Base-by-base conservation (phyloP, 139 green algal genomes). In the Coelastrella sp. region DNA sequence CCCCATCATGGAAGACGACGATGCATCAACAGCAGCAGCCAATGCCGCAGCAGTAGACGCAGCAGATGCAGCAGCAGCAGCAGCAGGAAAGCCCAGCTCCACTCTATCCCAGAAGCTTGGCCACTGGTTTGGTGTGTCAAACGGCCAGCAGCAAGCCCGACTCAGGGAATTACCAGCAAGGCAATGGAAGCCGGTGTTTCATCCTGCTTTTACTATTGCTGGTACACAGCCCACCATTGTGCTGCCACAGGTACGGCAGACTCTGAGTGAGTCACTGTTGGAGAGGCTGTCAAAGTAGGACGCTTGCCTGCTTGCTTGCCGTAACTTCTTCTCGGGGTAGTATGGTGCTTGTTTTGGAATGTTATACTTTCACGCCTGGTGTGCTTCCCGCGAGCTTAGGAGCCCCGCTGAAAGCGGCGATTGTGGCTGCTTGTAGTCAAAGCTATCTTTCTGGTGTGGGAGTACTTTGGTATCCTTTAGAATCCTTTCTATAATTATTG, bases 151-250 rank as follows among this genome's bases (percentile, higher is more conserved):
- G 7, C 14, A 68, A 35, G 82, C 7, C 7, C 3, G 0, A 15
- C 6, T 12, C 25, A 74, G 63, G 5, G 75, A 49, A 70, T 56
- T 57, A 80, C 88, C 27, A 27, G 19, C 4, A 72, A 22, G 61
- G 72, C 87, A 85, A 78, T 90, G 70, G 87, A 74, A 61, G 60
- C 76, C 35, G 27, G 89, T 91, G 8, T 94, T 95, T 73, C 93
- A 95, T 70, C 88, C 91, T 6, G 78, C 85, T 8, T 85, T 93
- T 56, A 94, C 92, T 35, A 90, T 93, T 12, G 76, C 85, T 57
- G 91, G 90, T n/a, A 90, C 86, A 35, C 93, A 95, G 81, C 93
- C 93, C 6, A 84, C 82, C 0, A 4, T 95, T 4, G 22, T 95
- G 57, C 6, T 93, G 63, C 93, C 93, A 49, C 93, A 95, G 93